Evolutionary conservation across 148 eudicot genomes (phyloP).

Genomic region (Mesembryanthemum crystallinum): DNA sequence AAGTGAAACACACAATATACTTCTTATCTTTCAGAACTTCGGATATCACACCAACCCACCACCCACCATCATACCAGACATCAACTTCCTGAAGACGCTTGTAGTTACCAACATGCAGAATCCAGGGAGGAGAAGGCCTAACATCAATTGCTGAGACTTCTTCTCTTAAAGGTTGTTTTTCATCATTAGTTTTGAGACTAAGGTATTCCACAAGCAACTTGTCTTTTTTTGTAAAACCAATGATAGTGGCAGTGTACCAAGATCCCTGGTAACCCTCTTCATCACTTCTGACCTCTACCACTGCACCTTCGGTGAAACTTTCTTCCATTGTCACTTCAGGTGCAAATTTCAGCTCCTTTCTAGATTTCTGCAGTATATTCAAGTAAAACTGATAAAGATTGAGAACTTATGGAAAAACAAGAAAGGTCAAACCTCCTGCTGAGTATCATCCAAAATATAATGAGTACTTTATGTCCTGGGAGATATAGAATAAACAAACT

Average conservation of each 20-base stretch:
- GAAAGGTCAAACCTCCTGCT: neutral
- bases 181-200: constrained; percentile 52
- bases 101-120: constrained; percentile 27
- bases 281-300: constrained; percentile 63
- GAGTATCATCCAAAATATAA: neutral
- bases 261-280: constrained; percentile 67
- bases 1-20: constrained; percentile 52
- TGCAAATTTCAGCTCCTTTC: neutral
- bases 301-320: constrained; percentile 32
- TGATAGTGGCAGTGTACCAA: constrained; percentile 63
- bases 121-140: constrained; percentile 64
- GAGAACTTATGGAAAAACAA: neutral
- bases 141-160: constrained; percentile 43
- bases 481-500: no score
- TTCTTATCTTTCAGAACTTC: constrained; percentile 37
- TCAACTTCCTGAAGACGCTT: constrained; percentile 57
- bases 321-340: constrained; percentile 10
- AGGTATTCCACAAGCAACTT: constrained; percentile 53
- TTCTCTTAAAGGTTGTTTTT: constrained; percentile 42
- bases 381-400: neutral
- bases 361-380: constrained; percentile 1
- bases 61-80: constrained; percentile 60
- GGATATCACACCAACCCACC: constrained; percentile 76
- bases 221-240: constrained; percentile 25
- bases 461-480: no score